Base-by-base conservation (phyloP, 179 eudicot genomes). In the Beta corolliflora region DNA sequence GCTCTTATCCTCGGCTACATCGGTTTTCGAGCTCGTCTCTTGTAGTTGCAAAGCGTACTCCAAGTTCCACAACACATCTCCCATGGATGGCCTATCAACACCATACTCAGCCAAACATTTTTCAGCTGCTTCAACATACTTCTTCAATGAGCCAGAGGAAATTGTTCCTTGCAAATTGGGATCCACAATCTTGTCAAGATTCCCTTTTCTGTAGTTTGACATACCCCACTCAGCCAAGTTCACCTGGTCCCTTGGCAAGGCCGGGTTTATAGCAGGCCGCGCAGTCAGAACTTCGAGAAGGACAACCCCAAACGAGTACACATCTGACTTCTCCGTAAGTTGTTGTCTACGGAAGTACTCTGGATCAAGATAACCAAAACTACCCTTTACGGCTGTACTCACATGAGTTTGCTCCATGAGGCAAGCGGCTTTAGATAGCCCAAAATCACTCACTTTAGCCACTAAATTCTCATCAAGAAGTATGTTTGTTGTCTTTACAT, bases 211-310 rank as follows among this genome's bases (percentile, higher is more conserved):
- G 75, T 94, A 88, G 46, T 89, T 88, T 13, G 86, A 79, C 97
- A 89, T 88, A 6, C 94, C 99, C 98, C 99, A 95, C 75, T 94
- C 99, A 0, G 97, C 99, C 55, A 95, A 84, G 83, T 92, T 95
- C 21, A 92, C 97, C 64, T 92, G 91, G 21, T 91, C 98, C 74
- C 97, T 84, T 3, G 98, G 92, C 82, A 95, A 77, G 31, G 90
- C 86, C 8, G 98, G 98, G 80, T 95, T 93, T 10, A 95, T 85
- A 31, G 99, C 99, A 0, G 99, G 94, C 56, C 99, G 85, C 7
- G 96, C 96, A 7, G 93, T 91, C 3, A 95, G 68, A 1, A 92
- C 95, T 81, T 95, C 98, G 0, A 94, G 91, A 5, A 95, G 90
- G 48, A 95, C 97, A 0, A 95, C 97, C 18, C 99, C 99, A 12